These are phyloP conservation scores for Vaccinium vitisidaea DNA, from an alignment of 148 eudicot genomes.

Conservation along the genomic window DNA sequence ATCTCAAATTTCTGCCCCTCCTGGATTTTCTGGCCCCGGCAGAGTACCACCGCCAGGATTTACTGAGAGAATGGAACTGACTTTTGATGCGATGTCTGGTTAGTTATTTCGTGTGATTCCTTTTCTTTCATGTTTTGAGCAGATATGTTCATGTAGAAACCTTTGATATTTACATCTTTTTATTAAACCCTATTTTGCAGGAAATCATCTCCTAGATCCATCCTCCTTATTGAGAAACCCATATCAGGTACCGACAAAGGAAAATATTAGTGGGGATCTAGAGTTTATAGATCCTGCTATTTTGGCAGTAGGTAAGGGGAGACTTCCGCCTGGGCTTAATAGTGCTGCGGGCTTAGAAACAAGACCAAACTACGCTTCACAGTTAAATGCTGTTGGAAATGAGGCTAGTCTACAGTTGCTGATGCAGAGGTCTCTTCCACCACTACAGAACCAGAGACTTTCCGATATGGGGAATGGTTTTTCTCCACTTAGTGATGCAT, in stretches of 20 bases:
- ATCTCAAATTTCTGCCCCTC: slow-evolving; percentile 83
- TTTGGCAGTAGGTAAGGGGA: slow-evolving; percentile 90
- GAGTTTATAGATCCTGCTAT: slow-evolving; percentile 97
- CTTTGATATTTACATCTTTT: neutral
- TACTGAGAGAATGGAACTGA: slow-evolving; percentile 54
- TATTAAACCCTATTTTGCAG: slow-evolving; percentile 40
- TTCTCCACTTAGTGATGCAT: slow-evolving; percentile 42
- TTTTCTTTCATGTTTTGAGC: neutral
- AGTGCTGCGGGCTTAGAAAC: slow-evolving; percentile 48
- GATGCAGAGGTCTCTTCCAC: slow-evolving; percentile 59
- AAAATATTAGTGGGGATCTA: slow-evolving; percentile 55
- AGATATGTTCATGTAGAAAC: neutral
- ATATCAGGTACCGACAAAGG: slow-evolving; percentile 50
- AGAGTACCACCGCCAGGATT: slow-evolving; percentile 94
- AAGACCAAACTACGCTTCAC: slow-evolving; percentile 49
- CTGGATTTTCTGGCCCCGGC: slow-evolving; percentile 72
- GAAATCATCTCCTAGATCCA: slow-evolving; percentile 51
- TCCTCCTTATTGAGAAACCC: slow-evolving; percentile 54
- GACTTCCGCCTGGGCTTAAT: slow-evolving; percentile 51
- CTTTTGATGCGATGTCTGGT: slow-evolving; percentile 61
- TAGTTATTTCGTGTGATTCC: slow-evolving; percentile 21
- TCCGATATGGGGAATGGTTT: slow-evolving; percentile 45
- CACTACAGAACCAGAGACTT: slow-evolving; percentile 61
- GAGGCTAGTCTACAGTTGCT: slow-evolving; percentile 60
- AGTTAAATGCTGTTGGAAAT: slow-evolving; percentile 53